Evolutionary conservation across 108 stramenopile genomes (phyloP).

Genomic region (Cyclostephanos tholiformis): DNA sequence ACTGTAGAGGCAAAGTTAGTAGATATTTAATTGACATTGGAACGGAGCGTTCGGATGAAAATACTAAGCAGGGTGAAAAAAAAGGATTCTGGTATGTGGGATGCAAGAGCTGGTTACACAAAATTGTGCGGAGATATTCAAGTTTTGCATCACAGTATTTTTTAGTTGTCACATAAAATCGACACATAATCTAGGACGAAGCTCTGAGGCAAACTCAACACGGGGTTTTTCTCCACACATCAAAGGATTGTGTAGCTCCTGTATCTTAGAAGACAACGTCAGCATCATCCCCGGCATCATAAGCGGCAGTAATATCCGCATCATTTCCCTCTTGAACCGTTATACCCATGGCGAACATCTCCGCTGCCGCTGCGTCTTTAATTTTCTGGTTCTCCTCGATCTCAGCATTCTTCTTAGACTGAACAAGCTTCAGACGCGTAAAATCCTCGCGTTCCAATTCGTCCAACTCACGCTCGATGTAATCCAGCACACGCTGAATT

Average conservation of each 20-base stretch:
- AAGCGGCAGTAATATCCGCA: constrained; percentile 77
- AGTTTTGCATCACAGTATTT: too few relatives aligned
- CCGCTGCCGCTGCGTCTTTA: constrained; percentile 41
- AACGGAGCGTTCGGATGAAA: too few relatives aligned
- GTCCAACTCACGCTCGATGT: constrained; percentile 96
- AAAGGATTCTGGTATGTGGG: too few relatives aligned
- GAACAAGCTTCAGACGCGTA: constrained; percentile 96
- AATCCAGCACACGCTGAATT: constrained; percentile 88
- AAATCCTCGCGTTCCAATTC: constrained; percentile 99
- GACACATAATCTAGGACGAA: constrained; percentile 2
- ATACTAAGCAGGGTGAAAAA: too few relatives aligned
- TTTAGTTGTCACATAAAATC: neutral
- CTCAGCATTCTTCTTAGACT: constrained; percentile 80
- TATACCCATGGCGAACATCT: constrained; percentile 14
- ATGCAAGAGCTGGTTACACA: too few relatives aligned
- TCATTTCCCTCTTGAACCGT: constrained; percentile 50
- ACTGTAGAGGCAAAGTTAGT: too few relatives aligned
- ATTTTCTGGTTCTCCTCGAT: constrained; percentile 40
- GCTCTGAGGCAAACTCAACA: neutral
- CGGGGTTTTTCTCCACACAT: neutral
- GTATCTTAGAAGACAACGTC: constrained; percentile 83
- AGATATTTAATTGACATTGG: too few relatives aligned
- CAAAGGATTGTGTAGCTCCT: constrained; percentile 15
- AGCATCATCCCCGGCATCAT: constrained; percentile 79
- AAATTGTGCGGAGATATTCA: too few relatives aligned